Evolutionary conservation across 1,284 basidiomycete genomes (phyloP), one percentile per base, ranked within the genome.

Genomic region (Trametes sp.): DNA sequence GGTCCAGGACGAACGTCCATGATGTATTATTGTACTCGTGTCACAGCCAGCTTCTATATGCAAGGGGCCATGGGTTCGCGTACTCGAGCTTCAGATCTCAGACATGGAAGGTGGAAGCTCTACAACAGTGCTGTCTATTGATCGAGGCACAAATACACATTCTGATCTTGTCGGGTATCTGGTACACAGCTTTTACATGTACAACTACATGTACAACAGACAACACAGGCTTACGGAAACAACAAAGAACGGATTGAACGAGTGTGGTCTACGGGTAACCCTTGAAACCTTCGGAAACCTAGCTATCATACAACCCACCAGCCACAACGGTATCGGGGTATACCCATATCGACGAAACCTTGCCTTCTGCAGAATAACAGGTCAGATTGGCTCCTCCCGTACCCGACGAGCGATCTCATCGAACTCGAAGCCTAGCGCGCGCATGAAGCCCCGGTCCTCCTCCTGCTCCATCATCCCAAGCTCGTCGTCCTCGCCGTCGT

Each of bases 401-500:
- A 61, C 68, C 48, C 68, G 44, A 2, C 66, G 55, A 14, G 62
- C 69, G 53, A 71, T 69, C 44, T 69, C 68, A 46, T 72, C 72
- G 52, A 73, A 72, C 58, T 73, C 69, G 53, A 73, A 68, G 7
- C 73, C 73, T 26, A 74, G 57, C 1, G 73, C 69, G 19, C 70
- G 63, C 66, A 72, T 63, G 52, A 73, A 74, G 24, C 72, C 69
- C 29, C 69, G 65, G 42, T 73, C 69, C 48, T 72, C 70, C 46
- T 73, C 68, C 31, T 50, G 63, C 29, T 71, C 71, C 52, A 63
- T 57, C 28, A 54, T 33, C 10, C 61, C 63, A 11, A 52, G 21
- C 26, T 57, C 65, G 23, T 68, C 66, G 8, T 36, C 64, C 21
- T 52, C 66, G 2, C 46, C 64, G 26, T 52, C 52, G 29, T 60